Conservation (phyloP, 1,139 yeast genomes). For the Yamadazyma mexicana region DNA sequence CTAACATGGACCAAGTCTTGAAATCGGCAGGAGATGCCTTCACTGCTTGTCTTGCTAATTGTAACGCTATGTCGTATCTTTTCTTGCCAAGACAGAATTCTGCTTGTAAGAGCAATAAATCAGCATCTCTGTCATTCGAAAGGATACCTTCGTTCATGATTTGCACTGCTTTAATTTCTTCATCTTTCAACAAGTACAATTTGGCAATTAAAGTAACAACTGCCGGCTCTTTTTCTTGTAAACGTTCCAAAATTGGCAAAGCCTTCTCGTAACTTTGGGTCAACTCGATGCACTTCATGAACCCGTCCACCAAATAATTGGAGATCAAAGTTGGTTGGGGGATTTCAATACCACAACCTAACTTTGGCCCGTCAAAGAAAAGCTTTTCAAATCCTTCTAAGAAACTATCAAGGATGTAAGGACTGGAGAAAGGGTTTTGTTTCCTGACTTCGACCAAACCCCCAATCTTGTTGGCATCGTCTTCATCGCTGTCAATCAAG, state of each 20-base stretch:
- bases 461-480: conserved; percentile 51
- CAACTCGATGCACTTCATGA: conserved; percentile 61
- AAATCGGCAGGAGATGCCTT: conserved; percentile 84
- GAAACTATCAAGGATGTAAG: conserved; percentile 52
- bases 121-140: conserved; percentile 62
- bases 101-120: conserved; percentile 61
- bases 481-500: conserved; percentile 67
- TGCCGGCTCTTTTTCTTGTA: conserved; percentile 44
- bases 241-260: conserved; percentile 49
- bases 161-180: conserved; percentile 77
- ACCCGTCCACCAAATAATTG: conserved; percentile 77
- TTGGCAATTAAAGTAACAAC: conserved; percentile 58
- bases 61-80: conserved; percentile 70
- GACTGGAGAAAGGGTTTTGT: conserved; percentile 54
- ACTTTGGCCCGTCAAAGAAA: conserved; percentile 63
- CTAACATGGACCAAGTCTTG: conserved; percentile 76
- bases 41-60: conserved; percentile 73
- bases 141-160: conserved; percentile 61
- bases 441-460: conserved; percentile 52
- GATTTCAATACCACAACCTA: conserved; percentile 68
- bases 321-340: conserved; percentile 69
- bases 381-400: conserved; percentile 60
- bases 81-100: conserved; percentile 67
- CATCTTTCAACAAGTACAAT: conserved; percentile 57
- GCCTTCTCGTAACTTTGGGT: conserved; percentile 68